phyloP scores from a whole-genome alignment of 176 grass and related monocot genomes.

The Oryza longistaminata region DNA sequence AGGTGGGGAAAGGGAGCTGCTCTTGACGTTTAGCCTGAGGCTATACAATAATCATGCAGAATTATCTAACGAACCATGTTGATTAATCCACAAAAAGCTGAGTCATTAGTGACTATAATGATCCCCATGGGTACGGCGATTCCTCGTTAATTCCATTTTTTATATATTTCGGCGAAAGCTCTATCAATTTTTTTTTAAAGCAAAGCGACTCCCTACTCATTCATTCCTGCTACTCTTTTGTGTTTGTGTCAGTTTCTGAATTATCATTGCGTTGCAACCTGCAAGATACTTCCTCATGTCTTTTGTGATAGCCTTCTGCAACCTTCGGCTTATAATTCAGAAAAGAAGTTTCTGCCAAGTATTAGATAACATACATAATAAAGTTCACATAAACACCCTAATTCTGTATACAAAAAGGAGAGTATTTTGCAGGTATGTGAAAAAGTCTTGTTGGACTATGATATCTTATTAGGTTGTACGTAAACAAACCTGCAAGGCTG shows the following conservation, averaged over 20 bases:
- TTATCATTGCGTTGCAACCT: conserved; percentile 42
- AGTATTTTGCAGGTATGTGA: conserved; percentile 14
- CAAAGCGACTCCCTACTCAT: conserved; percentile 11
- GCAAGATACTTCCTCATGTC: conserved; percentile 19
- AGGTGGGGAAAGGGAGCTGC: conserved; percentile 26
- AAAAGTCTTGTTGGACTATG: conserved; percentile 17
- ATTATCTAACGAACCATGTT: conserved; percentile 39
- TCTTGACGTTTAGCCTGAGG: conserved; percentile 37
- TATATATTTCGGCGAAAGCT: conserved; percentile 41
- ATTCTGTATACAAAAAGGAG: neutral
- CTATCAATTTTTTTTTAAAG: conserved; percentile 14
- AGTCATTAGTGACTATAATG: conserved; percentile 48
- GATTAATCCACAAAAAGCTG: conserved; percentile 32
- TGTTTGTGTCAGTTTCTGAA: conserved; percentile 31
- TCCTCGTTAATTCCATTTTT: conserved; percentile 32
- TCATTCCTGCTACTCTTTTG: conserved; percentile 29
- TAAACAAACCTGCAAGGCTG: neutral
- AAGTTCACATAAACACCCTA: conserved; percentile 15
- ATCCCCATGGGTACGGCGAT: conserved; percentile 36
- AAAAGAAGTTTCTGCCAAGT: conserved; percentile 11
- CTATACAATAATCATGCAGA: conserved; percentile 35
- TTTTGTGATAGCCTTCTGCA: conserved; percentile 23
- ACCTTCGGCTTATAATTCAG: conserved; percentile 22
- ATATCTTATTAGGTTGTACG: conserved; percentile 10
- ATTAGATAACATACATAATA: conserved; percentile 23